A percentile compares a stretch with the other conserved stretches of the same genome.
These are phyloP conservation scores for Corynespora cassiicola DNA, from an alignment of 2,329 filamentous ascomycete genomes.

Conservation along the genomic window DNA sequence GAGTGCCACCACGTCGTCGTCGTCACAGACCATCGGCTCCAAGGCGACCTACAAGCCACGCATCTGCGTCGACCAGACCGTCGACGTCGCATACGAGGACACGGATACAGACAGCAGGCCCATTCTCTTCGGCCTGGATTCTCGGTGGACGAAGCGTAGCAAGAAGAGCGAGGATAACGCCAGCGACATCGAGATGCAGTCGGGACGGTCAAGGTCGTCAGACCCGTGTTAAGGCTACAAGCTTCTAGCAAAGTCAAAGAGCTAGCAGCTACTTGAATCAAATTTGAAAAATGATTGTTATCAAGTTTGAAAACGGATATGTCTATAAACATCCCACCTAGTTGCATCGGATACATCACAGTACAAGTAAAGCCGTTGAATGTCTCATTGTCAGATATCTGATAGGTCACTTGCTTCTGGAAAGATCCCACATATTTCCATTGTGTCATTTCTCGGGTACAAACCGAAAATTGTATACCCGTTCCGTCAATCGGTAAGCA, in stretches of 20 bases:
- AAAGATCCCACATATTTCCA: slow-evolving; percentile 6
- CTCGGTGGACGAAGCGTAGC: too few species aligned
- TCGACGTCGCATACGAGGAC: slow-evolving; percentile 2
- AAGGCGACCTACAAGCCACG: too few species aligned
- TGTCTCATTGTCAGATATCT: slow-evolving; percentile 3
- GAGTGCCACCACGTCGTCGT: not conserved
- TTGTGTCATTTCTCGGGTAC: slow-evolving; percentile 10
- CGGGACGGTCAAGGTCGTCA: too few species aligned
- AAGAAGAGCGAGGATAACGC: slow-evolving; percentile 2
- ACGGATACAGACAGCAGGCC: slow-evolving; percentile 4
- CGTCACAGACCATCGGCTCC: slow-evolving; percentile 1
- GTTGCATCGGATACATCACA: too few species aligned
- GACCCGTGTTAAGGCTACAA: too few species aligned
- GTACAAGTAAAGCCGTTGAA: slow-evolving; percentile 4
- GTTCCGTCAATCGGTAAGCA: slow-evolving; percentile 8
- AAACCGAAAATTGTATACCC: slow-evolving; percentile 9
- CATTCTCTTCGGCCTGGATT: slow-evolving; percentile 1
- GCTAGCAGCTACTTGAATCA: too few species aligned
- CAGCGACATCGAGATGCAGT: slow-evolving; percentile 1
- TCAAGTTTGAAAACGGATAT: too few species aligned
- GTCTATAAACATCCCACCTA: too few species aligned
- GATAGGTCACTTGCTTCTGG: slow-evolving; percentile 7
- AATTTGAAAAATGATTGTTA: too few species aligned
- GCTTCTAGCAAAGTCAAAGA: too few species aligned
- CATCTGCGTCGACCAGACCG: not conserved